phyloP scores from a whole-genome alignment of 1,284 basidiomycete genomes.

The Microbotryum saponariae region DNA sequence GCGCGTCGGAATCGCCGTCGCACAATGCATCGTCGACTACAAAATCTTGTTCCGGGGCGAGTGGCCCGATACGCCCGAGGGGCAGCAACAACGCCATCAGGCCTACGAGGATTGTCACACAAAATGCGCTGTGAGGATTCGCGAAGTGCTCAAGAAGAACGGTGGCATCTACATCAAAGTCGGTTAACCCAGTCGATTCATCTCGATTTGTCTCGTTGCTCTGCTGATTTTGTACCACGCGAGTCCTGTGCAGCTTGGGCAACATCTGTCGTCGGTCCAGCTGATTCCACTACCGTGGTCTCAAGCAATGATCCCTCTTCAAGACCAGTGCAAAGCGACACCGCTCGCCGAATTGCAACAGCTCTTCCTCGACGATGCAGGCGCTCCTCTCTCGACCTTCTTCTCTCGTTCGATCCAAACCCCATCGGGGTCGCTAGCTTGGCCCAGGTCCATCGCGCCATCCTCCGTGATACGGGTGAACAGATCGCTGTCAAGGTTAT shows the following conservation, averaged over 20 bases:
- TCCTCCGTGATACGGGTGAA: conserved; percentile 60
- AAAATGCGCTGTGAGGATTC: conserved; percentile 65
- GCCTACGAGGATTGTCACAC: conserved; percentile 52
- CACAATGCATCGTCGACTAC: conserved; percentile 64
- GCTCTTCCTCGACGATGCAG: conserved; percentile 67
- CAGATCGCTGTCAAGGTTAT: conserved; percentile 94
- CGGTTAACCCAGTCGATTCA: conserved; percentile 18
- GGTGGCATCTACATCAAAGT: conserved; percentile 92
- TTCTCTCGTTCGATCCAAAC: conserved; percentile 75
- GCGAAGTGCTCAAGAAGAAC: conserved; percentile 73
- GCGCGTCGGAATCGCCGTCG: conserved; percentile 45
- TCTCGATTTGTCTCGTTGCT: not conserved
- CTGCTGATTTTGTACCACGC: not conserved
- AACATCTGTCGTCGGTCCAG: conserved; percentile 64
- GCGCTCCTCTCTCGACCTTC: conserved; percentile 38
- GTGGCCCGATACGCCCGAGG: conserved; percentile 30
- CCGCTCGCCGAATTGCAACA: conserved; percentile 59
- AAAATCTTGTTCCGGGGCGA: conserved; percentile 61
- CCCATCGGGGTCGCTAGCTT: conserved; percentile 90
- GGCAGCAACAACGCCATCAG: conserved; percentile 43
- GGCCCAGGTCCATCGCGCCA: conserved; percentile 88
- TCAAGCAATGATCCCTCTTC: conserved; percentile 55
- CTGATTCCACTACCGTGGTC: conserved; percentile 57
- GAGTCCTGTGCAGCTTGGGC: conserved; percentile 49
- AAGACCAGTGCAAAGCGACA: conserved; percentile 60